Percentiles rank a stretch among this genome's conserved stretches.
Evolutionary conservation across 2,329 filamentous ascomycete genomes (phyloP).

Genomic region (Monosporascus cannonballus): DNA sequence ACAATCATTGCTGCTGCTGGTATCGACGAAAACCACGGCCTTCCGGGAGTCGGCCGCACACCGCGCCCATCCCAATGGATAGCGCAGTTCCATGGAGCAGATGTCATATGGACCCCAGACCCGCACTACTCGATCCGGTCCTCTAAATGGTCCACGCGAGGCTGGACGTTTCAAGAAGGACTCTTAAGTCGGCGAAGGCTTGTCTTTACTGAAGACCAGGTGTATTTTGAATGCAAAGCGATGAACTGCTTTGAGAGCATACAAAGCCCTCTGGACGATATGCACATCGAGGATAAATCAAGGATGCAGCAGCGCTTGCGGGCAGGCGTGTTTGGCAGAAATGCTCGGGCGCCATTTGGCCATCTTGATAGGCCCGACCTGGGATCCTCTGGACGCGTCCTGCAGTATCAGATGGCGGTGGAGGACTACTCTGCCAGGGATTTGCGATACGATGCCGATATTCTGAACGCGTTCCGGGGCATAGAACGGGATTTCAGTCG

Average conservation of each 20-base stretch:
- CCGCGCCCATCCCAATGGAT: neutral
- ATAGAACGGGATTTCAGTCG: neutral
- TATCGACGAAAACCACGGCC: constrained; percentile 5
- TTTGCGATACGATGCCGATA: neutral
- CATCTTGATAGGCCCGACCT: neutral
- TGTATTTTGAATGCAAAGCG: constrained; percentile 7
- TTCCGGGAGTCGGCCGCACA: constrained; percentile 4
- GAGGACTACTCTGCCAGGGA: neutral
- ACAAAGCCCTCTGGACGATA: neutral
- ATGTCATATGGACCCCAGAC: neutral
- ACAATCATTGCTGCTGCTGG: constrained; percentile 19
- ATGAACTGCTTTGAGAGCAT: constrained; percentile 2
- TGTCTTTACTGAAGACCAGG: constrained; percentile 6
- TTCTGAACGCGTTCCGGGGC: neutral
- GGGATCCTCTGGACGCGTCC: neutral
- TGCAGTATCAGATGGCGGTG: neutral
- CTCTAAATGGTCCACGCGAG: constrained; percentile 12
- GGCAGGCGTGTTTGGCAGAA: neutral
- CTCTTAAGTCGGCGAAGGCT: constrained; percentile 2
- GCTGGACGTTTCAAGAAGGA: constrained; percentile 9
- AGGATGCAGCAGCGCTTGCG: neutral
- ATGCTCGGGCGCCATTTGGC: too few relatives aligned
- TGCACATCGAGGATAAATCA: neutral
- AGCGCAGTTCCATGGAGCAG: neutral
- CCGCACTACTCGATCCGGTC: neutral